These are phyloP conservation scores for Suillus bovinus DNA, from an alignment of 768 basidiomycete genomes.

Conservation along the genomic window DNA sequence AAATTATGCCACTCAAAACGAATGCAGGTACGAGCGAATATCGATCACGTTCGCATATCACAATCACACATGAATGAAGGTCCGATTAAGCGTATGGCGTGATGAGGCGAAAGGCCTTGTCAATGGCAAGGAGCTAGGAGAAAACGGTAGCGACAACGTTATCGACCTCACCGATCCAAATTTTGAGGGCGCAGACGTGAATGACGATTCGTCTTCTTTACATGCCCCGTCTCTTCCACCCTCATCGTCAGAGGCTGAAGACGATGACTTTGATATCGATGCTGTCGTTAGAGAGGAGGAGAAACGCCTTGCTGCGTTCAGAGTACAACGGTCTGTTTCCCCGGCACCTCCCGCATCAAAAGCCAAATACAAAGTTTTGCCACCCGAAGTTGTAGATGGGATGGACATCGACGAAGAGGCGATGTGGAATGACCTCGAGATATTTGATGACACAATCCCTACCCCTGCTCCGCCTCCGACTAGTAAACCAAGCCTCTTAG, in stretches of 20 bases:
- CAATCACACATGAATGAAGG: conserved; percentile 39
- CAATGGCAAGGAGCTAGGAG: conserved; percentile 32
- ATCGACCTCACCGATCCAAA: conserved; percentile 33
- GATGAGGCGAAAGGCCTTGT: conserved; percentile 59
- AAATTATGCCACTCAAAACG: conserved; percentile 83
- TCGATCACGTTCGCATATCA: conserved; percentile 6
- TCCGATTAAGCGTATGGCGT: conserved; percentile 72
- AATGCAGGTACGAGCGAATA: conserved; percentile 65
- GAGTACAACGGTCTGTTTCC: conserved; percentile 13
- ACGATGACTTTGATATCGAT: conserved; percentile 54
- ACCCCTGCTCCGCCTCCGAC: conserved; percentile 11
- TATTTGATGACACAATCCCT: conserved; percentile 16
- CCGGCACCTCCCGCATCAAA: conserved; percentile 11
- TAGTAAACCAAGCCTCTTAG: conserved; percentile 2
- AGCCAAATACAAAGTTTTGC: conserved; percentile 10
- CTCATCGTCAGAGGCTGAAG: conserved; percentile 41
- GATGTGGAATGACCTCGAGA: conserved; percentile 33
- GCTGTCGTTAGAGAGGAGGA: conserved; percentile 50
- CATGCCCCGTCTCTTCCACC: conserved; percentile 41
- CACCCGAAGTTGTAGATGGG: conserved; percentile 9
- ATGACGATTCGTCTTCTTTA: conserved; percentile 33
- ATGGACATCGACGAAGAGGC: conserved; percentile 41
- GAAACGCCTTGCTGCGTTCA: conserved; percentile 30
- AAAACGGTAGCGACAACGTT: conserved; percentile 23
- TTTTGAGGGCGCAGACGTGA: conserved; percentile 27